Conservation (phyloP, 441 rosid genomes). For the Isatis lusitanica region DNA sequence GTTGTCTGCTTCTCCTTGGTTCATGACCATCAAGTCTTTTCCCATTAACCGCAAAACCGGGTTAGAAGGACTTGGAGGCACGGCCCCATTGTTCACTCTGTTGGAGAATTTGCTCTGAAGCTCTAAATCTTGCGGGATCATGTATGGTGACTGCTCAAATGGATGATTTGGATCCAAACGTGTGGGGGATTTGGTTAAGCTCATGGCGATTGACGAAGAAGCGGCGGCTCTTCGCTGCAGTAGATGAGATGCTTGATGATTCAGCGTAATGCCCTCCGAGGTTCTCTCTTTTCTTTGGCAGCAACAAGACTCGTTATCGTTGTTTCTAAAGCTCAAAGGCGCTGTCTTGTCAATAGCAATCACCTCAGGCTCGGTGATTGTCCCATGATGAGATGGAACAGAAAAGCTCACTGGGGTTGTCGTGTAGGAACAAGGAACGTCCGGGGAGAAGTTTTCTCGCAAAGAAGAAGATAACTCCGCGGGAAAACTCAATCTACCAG, state of each 20-base stretch:
- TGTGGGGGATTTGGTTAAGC: conserved; percentile 26
- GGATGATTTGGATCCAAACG: conserved; percentile 23
- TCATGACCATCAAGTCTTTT: conserved; percentile 83
- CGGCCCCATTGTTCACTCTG: conserved; percentile 40
- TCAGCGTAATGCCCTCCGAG: conserved; percentile 43
- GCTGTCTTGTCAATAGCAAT: conserved; percentile 45
- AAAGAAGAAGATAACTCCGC: conserved; percentile 40
- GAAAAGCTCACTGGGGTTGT: conserved; percentile 41
- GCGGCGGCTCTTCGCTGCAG: conserved; percentile 55
- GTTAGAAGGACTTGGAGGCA: conserved; percentile 73
- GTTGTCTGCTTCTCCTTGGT: conserved; percentile 56
- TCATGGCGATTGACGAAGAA: conserved; percentile 46
- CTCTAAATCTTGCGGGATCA: conserved; percentile 44
- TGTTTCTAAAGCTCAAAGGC: conserved; percentile 45
- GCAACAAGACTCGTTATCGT: conserved; percentile 62
- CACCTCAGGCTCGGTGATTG: conserved; percentile 34
- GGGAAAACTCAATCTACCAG: conserved; percentile 43
- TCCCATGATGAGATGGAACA: conserved; percentile 38
- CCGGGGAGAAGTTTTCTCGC: conserved; percentile 42
- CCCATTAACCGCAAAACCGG: conserved; percentile 91
- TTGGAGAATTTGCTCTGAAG: conserved; percentile 39
- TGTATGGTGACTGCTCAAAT: conserved; percentile 33
- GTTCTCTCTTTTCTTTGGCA: conserved; percentile 76
- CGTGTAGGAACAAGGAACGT: conserved; percentile 34
- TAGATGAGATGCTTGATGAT: conserved; percentile 58